Base-by-base conservation (phyloP, 2,329 filamentous ascomycete species). In the Colletotrichum horii region DNA sequence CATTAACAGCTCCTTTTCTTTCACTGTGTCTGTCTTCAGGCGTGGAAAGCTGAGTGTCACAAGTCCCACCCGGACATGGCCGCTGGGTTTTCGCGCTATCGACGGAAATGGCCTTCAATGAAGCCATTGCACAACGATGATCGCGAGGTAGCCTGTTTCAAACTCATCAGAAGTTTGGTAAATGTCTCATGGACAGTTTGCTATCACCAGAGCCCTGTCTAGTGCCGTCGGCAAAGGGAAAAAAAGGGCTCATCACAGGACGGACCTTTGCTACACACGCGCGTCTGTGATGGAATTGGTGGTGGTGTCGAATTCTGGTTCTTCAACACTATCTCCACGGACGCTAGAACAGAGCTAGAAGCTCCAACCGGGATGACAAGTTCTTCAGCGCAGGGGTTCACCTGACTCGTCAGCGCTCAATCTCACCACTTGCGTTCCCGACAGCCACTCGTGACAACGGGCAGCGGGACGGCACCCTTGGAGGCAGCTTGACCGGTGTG, bases 401-500 rank as follows among this genome's bases (percentile, higher is more conserved):
- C 70, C 73, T 75, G 70, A 75, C 73, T 75, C 73, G 73, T 26
- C 28, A 8, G 55, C 22, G 56, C 6, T 64, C 62, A 72, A 73
- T 73, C 28, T 73, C 70, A 62, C 68, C 48, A 43, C 60, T 32
- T 60, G 34, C 61, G 22, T 36, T 16, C 28, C 15, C 58, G 9
- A 65, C 15, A 58, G 28, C 34, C 32, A 66, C 61, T 66, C 30
- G 69, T 30, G 61, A 71, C 68, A 65, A 14, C 36, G 28, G 11
- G 19, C 24, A 48, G 62, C 22, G 55, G 64, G 70, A 19, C 61
- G 19, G 34, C 28, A 34, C 74, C 74, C 66, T n/a, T 73, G 73
- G 30, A 64, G 28, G 56, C 19, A 72, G n/a, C 48, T 66, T 76
- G 70, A 76, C 76, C 76, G 76, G 66, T 77, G 76, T 76, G 76